Base-by-base conservation (phyloP, 2,329 filamentous ascomycete species). In the Penicillium sumatraense region DNA sequence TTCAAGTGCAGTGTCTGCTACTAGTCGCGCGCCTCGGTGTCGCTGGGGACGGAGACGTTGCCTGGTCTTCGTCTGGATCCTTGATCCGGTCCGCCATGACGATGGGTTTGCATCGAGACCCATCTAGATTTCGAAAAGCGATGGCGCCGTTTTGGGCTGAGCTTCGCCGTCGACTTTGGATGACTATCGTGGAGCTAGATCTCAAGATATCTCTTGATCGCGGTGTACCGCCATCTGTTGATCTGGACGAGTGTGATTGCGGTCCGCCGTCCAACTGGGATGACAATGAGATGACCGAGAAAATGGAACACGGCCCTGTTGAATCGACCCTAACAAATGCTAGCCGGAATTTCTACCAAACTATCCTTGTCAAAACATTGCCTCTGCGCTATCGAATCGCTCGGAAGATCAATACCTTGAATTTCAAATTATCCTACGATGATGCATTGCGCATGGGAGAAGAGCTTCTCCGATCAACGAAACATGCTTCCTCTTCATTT, bases 121-220 rank as follows among this genome's bases (percentile, higher is more conserved):
- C 76, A 8, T 57, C 62, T 7, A 64, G 64, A 3, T 72, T 75
- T 16, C 59, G 62, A 2, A 70, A 72, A 18, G 70, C 75, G 40
- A 68, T 68, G 3, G 52, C 58, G 1, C 63, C 62, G 10, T 78
- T 63, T 71, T 79, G 52, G 80, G 62, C 57, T 0, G 78, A 80
- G 53, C 75, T 80, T 68, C 74, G 76, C 14, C 72, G 77, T 16
- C 69, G 76, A n/a, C 51, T 79, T 3, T 80, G 77, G 77, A 68
- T 71, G n/a, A 77, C 76, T 0, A 72, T 79, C 8, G 53, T 78
- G 10, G 75, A 80, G 55, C 57, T 78, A 24, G 73, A 76, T 46
- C 54, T 79, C 18, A 71, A 75, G 51, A 68, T 72, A 2, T 70
- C 73, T 1, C 55, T 75, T 6, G 68, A 73, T 33, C 63, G 67